A percentile compares a stretch with the other conserved stretches of the same genome.
phyloP scores from a whole-genome alignment of 1,284 basidiomycete species.

The Gastroboletus turbinatus region DNA sequence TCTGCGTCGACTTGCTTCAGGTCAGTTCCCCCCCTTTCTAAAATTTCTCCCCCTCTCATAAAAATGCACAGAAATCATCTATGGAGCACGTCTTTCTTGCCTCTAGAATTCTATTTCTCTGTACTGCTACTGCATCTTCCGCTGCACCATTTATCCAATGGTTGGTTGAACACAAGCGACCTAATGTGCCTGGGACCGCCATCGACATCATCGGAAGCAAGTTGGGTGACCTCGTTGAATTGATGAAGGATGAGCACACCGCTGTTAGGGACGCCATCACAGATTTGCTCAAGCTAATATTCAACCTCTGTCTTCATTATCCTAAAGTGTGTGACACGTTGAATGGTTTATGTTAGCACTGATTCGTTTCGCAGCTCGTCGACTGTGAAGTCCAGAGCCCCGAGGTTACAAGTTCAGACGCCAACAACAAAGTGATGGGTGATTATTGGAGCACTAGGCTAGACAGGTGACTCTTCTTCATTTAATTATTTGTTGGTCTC shows the following conservation, averaged over 20 bases:
- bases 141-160: conserved; percentile 49
- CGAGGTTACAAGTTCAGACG: conserved; percentile 24
- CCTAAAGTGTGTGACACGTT: conserved; percentile 43
- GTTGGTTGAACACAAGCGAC: conserved; percentile 59
- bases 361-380: conserved; percentile 36
- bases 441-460: conserved; percentile 71
- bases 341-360: background rate
- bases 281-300: conserved; percentile 74
- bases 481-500: background rate
- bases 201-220: conserved; percentile 61
- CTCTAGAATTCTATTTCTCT: conserved; percentile 74
- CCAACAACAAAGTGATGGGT: conserved; percentile 45
- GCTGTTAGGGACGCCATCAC: conserved; percentile 66
- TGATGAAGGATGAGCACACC: conserved; percentile 51
- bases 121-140: conserved; percentile 51
- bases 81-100: conserved; percentile 70
- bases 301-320: conserved; percentile 75
- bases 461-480: conserved; percentile 50
- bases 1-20: conserved; percentile 58
- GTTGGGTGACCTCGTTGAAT: conserved; percentile 53
- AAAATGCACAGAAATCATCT: conserved; percentile 51
- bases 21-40: conserved; percentile 38
- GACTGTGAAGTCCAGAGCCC: conserved; percentile 47
- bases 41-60: conserved; percentile 4
- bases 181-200: conserved; percentile 40